phyloP scores from a whole-genome alignment of 805 yeast species.

The Candida dendrica region DNA sequence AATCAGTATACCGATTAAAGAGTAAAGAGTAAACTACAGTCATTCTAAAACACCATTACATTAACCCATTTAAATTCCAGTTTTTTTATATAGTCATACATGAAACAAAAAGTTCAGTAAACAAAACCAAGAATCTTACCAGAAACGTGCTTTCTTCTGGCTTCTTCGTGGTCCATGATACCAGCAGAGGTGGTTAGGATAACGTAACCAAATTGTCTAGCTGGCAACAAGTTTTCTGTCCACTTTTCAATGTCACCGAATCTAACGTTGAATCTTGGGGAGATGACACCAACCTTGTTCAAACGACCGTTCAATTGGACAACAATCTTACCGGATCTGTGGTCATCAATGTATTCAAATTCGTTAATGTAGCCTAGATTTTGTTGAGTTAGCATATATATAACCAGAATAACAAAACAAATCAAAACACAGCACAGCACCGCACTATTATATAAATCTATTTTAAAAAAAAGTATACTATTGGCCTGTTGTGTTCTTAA shows the following conservation, averaged over 20 bases:
- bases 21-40: no score
- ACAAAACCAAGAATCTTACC: constrained; percentile 98
- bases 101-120: constrained; percentile 43
- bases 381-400: no score
- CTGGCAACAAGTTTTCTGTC: constrained; percentile 97
- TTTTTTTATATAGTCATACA: not conserved
- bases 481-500: no score
- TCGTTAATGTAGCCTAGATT: constrained; percentile 77
- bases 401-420: no score
- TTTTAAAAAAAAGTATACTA: no score
- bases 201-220: constrained; percentile 98
- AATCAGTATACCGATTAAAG: no score
- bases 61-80: not conserved
- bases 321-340: constrained; percentile 97
- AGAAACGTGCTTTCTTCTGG: constrained; percentile 98
- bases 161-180: constrained; percentile 99
- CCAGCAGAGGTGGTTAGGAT: constrained; percentile 98
- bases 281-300: constrained; percentile 98
- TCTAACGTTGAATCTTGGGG: constrained; percentile 97
- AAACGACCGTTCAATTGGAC: constrained; percentile 96
- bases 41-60: not conserved
- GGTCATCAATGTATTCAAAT: constrained; percentile 97
- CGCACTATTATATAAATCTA: not conserved
- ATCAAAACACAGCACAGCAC: not conserved
- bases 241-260: constrained; percentile 94